Conservation (phyloP, 352 stramenopile genomes). For the Nothophytophthora sp. region DNA sequence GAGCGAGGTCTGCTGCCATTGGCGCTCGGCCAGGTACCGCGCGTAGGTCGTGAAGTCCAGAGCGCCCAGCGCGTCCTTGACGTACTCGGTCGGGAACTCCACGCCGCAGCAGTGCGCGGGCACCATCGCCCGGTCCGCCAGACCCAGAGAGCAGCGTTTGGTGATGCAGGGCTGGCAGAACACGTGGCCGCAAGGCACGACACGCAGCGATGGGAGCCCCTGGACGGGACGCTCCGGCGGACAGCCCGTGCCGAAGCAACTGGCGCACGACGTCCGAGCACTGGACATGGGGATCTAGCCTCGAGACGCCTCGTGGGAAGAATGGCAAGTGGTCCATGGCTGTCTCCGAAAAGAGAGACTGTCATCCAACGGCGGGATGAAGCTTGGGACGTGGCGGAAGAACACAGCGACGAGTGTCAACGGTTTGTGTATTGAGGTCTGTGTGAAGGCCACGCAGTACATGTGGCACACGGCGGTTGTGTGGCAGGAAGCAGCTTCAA, state of each 20-base stretch:
- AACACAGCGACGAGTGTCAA: too few relatives aligned
- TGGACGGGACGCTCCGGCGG: background rate
- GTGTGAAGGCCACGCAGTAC: too few relatives aligned
- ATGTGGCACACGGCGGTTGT: too few relatives aligned
- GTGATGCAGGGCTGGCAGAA: constrained; percentile 28
- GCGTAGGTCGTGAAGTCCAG: constrained; percentile 18
- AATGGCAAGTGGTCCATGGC: too few relatives aligned
- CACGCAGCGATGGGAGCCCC: constrained; percentile 6
- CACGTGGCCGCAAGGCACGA: constrained; percentile 24
- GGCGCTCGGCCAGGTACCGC: constrained; percentile 46
- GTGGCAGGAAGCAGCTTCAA: too few relatives aligned
- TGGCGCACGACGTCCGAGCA: constrained; percentile 6
- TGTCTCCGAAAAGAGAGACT: too few relatives aligned
- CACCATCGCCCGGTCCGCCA: constrained; percentile 39
- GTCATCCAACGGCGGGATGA: too few relatives aligned
- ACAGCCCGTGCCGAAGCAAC: constrained; percentile 13
- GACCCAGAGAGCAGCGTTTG: constrained; percentile 25
- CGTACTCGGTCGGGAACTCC: constrained; percentile 52
- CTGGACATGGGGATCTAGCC: background rate
- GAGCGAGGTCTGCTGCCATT: constrained; percentile 32
- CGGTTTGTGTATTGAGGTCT: too few relatives aligned
- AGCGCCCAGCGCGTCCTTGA: constrained; percentile 16
- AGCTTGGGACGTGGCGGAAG: too few relatives aligned
- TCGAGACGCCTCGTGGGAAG: background rate
- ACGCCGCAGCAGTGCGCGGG: constrained; percentile 61